Base-by-base conservation (phyloP, 495 filamentous ascomycete species). In the Hypoxylon fuscum region DNA sequence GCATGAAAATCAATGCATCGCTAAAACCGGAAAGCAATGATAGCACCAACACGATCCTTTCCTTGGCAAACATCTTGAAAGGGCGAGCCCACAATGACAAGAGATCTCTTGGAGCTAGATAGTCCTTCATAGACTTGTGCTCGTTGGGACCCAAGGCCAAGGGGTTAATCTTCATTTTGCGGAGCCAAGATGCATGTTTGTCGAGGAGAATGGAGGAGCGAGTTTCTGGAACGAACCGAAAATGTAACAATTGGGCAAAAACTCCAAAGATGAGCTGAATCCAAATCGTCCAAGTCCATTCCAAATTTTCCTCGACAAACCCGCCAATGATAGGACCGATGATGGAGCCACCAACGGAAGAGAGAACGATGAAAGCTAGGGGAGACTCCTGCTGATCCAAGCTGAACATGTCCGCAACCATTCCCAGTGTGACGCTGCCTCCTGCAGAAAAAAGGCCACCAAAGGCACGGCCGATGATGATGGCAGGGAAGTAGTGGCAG, bases 221-320 rank as follows among this genome's bases (percentile, higher is more conserved):
- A 0, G 88, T 91, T 64, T 92, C 89, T 0, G 84, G 83, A 7
- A 90, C 87, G 5, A 87, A 71, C 49, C 89, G 66, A 38, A 87
- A 80, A 57, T 93, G 89, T 12, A 88, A 64, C 1, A 87, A 5
- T 65, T 92, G 86, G 15, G 89, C 85, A 43, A 79, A 76, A 1
- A 69, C 86, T 17, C 90, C 90, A 29, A 93, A 81, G 34, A 91
- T 87, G 44, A 93, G 80, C 68, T 92, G 88, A 51, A 92, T 82
- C 89, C 88, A 93, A 68, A 93, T 89, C 31, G 79, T 82, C 92
- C 91, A 95, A n/a, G 78, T 77, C 91, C 89, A 93, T 15, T 71
- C 38, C 1, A 85, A 64, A 64, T 81, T 77, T 5, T 72, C 67
- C 62, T 87, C 78, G 11, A 82, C 74, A 57, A 87, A 87, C 2